phyloP scores from a whole-genome alignment of 2,329 filamentous ascomycete species.

The Colletotrichum sp. region DNA sequence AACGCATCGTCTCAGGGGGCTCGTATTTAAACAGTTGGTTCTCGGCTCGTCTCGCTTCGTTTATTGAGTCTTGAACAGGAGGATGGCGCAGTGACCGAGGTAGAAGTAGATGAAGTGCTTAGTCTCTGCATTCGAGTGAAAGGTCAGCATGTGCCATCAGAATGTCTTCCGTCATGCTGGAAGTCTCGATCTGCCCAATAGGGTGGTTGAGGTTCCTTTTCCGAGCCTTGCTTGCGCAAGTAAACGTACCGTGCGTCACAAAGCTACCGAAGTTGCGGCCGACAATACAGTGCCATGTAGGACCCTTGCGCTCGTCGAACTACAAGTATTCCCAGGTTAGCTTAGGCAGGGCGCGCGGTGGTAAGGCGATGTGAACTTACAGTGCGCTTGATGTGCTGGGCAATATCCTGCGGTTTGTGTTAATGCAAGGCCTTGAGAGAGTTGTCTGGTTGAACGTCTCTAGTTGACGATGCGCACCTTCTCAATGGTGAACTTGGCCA shows the following conservation, averaged over 20 bases:
- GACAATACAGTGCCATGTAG: constrained; percentile 99
- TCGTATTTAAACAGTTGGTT: not conserved
- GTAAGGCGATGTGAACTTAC: constrained; percentile 50
- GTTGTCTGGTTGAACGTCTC: not conserved
- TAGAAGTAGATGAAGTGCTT: constrained; percentile 99
- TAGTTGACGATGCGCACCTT: constrained; percentile 47
- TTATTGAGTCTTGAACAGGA: constrained; percentile 99
- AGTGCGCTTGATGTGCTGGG: constrained; percentile 93
- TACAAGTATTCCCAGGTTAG: constrained; percentile 40
- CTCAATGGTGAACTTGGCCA: constrained; percentile 67
- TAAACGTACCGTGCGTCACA: constrained; percentile 86
- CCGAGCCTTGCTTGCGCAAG: not conserved
- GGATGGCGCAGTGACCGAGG: constrained; percentile 95
- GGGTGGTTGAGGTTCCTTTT: not conserved
- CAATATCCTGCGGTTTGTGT: constrained; percentile 73
- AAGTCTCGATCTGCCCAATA: not conserved
- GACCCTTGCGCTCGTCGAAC: constrained; percentile 97
- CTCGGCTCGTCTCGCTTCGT: constrained; percentile 1
- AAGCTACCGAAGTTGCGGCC: constrained; percentile 99
- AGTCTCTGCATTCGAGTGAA: constrained; percentile 70
- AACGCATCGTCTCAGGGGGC: not conserved
- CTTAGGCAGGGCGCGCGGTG: not conserved
- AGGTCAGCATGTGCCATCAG: not conserved
- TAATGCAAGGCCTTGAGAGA: constrained; percentile 5
- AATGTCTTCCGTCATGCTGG: not conserved